These are phyloP conservation scores for Protea cynaroides DNA, from an alignment of 164 flowering plant species.

Conservation along the genomic window DNA sequence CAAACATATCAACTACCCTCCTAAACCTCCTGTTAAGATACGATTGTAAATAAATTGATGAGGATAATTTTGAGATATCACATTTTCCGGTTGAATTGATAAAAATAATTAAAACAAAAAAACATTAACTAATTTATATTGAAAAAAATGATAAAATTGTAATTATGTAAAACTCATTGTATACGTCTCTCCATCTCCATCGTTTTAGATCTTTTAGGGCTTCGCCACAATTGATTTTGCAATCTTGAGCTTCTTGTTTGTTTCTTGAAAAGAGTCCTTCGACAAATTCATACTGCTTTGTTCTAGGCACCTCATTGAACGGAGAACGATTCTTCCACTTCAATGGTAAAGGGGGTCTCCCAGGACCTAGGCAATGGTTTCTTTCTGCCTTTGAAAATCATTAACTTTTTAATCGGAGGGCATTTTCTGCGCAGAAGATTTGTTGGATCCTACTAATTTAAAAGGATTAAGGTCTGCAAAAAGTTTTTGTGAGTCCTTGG, in stretches of 20 bases:
- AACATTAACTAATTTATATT: no score
- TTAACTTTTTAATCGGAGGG: slow-evolving; percentile 37
- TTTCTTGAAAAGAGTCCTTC: slow-evolving; percentile 48
- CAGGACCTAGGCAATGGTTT: slow-evolving; percentile 31
- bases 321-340: slow-evolving; percentile 71
- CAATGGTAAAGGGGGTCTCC: slow-evolving; percentile 72
- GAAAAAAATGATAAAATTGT: no score
- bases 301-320: slow-evolving; percentile 67
- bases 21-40: no score
- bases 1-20: no score
- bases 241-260: slow-evolving; percentile 35
- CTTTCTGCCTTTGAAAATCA: slow-evolving; percentile 49
- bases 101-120: no score
- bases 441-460: slow-evolving; percentile 51
- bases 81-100: no score
- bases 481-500: slow-evolving; percentile 50
- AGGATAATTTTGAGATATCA: no score
- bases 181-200: no score
- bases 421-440: slow-evolving; percentile 33
- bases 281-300: slow-evolving; percentile 52
- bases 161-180: no score
- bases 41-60: no score
- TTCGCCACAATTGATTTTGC: no score
- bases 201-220: no score
- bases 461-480: slow-evolving; percentile 97